phyloP scores from a whole-genome alignment of 192 early-diverging fungal species.

The Coemansia sp. region DNA sequence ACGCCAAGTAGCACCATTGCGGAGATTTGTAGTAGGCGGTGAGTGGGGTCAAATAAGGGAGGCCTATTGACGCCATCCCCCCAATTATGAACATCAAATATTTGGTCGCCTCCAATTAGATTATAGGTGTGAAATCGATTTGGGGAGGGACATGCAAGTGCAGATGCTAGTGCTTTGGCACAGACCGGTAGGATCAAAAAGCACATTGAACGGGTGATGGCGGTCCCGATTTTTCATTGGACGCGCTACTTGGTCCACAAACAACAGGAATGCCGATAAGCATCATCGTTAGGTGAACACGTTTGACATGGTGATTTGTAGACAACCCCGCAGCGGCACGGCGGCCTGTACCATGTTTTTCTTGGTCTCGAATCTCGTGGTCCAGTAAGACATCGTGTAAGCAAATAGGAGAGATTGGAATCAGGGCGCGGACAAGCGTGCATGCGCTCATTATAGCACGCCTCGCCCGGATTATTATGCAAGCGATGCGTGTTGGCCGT shows the following conservation, averaged over 20 bases:
- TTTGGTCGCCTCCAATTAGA: not conserved
- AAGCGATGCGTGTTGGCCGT: not conserved
- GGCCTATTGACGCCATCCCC: not conserved
- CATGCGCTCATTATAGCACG: not conserved
- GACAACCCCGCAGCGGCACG: not conserved
- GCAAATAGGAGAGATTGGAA: not conserved
- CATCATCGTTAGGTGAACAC: not conserved
- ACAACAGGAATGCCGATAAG: not conserved
- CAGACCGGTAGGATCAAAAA: not conserved
- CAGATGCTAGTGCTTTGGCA: not conserved
- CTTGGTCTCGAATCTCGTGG: not conserved
- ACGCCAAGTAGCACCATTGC: not conserved
- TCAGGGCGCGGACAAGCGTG: not conserved
- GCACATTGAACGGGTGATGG: not conserved
- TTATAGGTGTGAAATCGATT: not conserved
- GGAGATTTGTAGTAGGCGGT: not conserved
- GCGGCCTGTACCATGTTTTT: not conserved
- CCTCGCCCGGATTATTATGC: slow-evolving; percentile 3
- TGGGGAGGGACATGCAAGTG: slow-evolving; percentile 1
- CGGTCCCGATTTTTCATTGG: not conserved
- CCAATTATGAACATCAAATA: not conserved
- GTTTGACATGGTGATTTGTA: not conserved
- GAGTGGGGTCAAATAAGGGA: not conserved
- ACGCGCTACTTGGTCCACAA: not conserved
- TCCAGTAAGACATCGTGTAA: not conserved